Percentiles rank a stretch among this genome's conserved stretches.
These are phyloP conservation scores for Chlorella sp. DNA, from an alignment of 139 green algal species.

Conservation along the genomic window DNA sequence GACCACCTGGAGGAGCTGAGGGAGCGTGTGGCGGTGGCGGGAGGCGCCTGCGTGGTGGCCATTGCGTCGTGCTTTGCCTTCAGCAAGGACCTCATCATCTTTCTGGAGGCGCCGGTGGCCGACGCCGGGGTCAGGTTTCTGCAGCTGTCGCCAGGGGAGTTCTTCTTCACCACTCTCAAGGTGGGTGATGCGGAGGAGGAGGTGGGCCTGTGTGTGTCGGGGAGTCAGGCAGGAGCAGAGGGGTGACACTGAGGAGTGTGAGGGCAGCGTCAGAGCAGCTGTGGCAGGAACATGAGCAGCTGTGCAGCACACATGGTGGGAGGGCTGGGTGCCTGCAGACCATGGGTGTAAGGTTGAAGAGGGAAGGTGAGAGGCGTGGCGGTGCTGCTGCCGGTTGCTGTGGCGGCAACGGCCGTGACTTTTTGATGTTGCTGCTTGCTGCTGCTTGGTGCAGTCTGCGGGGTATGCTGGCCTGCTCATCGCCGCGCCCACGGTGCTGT, in stretches of 20 bases:
- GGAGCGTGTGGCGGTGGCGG: constrained; percentile 72
- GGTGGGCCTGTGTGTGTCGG: too few relatives aligned
- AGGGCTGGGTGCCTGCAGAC: too few relatives aligned
- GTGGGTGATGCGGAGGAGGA: too few relatives aligned
- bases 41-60: constrained; percentile 46
- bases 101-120: constrained; percentile 92
- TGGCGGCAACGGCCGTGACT: not conserved
- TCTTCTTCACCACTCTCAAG: constrained; percentile 99
- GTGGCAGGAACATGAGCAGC: too few relatives aligned
- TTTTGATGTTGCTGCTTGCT: not conserved
- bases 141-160: constrained; percentile 96
- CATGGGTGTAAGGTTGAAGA: not conserved
- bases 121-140: constrained; percentile 92
- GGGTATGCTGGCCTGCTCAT: constrained; percentile 93
- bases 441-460: constrained; percentile 58
- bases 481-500: constrained; percentile 86
- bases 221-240: too few relatives aligned
- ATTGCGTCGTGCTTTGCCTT: constrained; percentile 88
- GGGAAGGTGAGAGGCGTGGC: not conserved
- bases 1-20: constrained; percentile 84
- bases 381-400: not conserved
- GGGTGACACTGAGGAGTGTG: too few relatives aligned
- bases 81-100: constrained; percentile 85
- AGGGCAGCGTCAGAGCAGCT: too few relatives aligned
- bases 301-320: too few relatives aligned